Base-by-base conservation (phyloP, 1,284 basidiomycete species). In the Wallemia ichthyophaga region DNA sequence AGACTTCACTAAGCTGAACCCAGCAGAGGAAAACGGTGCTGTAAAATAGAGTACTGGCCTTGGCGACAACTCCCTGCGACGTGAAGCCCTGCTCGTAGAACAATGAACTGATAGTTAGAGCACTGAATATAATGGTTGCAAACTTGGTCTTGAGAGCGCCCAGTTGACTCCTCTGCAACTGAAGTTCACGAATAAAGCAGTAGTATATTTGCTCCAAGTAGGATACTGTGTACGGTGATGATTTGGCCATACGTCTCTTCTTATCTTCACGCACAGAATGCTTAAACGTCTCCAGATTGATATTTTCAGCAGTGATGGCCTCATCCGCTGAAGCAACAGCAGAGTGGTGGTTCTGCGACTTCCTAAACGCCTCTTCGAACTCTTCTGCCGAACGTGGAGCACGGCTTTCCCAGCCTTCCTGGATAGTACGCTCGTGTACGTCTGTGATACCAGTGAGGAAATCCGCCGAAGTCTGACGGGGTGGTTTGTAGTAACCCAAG, bases 221-320 rank as follows among this genome's bases (percentile, higher is more conserved):
- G 1, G 82, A 79, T 26, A 89, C 78, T 1, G 85, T 89, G 71
- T 89, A 92, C 1, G 85, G 82, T 62, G 81, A 85, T 72, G 83
- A 83, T 70, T 80, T 80, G 25, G 82, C 78, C 1, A 86, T 85
- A 24, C 85, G 81, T 59, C 75, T 77, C 70, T 85, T 81, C 74
- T 91, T 91, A 68, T 86, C 81, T 2, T 79, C 79, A 24, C 72
- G 69, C 24, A 87, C 83, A 1, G 86, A 83, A 21, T 74, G 72
- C 58, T 79, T 77, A 75, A 92, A 91, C 2, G 7, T 27, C 15
- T 21, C 37, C 5, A 48, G 9, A 19, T 48, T 13, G 25, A 65
- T 15, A 21, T 48, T 48, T 11, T 48, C 37, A 48, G 37, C n/a
- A 21, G 11, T 21, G n/a, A 48, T 17, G 5, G 37, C 37, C n/a